Percentiles rank a stretch among this genome's conserved stretches.
phyloP scores from a whole-genome alignment of 192 early-diverging fungal genomes.

The Geranomyces variabilis region DNA sequence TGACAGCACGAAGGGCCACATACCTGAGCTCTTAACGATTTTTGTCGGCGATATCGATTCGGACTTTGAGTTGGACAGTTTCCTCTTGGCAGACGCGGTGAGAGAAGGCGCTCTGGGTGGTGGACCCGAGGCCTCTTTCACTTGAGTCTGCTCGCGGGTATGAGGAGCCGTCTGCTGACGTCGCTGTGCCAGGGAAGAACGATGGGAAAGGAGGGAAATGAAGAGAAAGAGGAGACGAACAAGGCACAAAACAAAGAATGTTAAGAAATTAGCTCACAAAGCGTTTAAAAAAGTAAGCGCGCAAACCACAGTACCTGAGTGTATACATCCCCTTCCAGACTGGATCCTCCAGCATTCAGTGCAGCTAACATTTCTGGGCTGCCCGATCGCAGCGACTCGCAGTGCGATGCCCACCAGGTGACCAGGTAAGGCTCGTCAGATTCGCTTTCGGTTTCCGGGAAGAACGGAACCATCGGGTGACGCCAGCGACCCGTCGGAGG shows the following conservation, averaged over 20 bases:
- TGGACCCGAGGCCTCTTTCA: not conserved
- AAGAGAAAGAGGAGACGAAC: not conserved
- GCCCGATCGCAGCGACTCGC: not conserved
- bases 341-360: not conserved
- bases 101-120: not conserved
- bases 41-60: conserved; percentile 8
- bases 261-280: no score
- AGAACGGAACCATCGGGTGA: not conserved
- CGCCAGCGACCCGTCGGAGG: not conserved
- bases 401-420: conserved; percentile 11
- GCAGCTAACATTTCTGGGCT: not conserved
- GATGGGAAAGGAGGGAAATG: no score
- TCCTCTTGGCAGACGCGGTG: not conserved
- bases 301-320: no score
- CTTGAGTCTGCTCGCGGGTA: not conserved
- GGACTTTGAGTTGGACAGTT: conserved; percentile 7
- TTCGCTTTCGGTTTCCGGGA: not conserved
- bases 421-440: conserved; percentile 5
- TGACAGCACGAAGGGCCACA: not conserved
- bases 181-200: no score
- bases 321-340: conserved; percentile 7
- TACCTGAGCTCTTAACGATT: not conserved
- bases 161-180: not conserved
- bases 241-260: no score
- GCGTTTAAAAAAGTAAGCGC: no score